A percentile compares a stretch with the other conserved stretches of the same genome.
phyloP scores from a whole-genome alignment of 805 yeast genomes.

The Candida michaelii region DNA sequence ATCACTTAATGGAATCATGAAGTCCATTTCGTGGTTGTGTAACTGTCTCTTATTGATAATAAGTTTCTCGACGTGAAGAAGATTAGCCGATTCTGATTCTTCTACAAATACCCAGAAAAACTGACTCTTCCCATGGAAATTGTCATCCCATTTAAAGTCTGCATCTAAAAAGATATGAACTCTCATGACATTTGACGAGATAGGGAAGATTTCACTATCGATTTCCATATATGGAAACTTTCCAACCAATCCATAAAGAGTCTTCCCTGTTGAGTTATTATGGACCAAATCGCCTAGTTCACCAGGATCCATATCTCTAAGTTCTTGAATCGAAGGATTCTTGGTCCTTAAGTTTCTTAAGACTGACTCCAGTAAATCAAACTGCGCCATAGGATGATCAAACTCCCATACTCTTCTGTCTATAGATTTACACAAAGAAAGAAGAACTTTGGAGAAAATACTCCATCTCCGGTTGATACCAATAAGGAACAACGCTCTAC shows the following conservation, averaged over 20 bases:
- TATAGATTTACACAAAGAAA: conserved; percentile 82
- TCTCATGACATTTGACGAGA: conserved; percentile 82
- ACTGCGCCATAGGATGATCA: conserved; percentile 87
- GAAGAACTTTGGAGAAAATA: conserved; percentile 64
- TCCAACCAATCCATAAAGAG: conserved; percentile 57
- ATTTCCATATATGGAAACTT: conserved; percentile 75
- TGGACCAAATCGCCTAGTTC: conserved; percentile 92
- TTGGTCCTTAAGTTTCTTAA: conserved; percentile 60
- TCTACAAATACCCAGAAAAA: conserved; percentile 93
- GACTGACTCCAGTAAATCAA: conserved; percentile 71
- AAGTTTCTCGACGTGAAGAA: conserved; percentile 81
- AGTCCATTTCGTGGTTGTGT: conserved; percentile 71
- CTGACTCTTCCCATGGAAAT: conserved; percentile 78
- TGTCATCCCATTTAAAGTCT: conserved; percentile 83
- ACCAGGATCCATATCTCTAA: conserved; percentile 67
- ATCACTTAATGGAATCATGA: conserved; percentile 87
- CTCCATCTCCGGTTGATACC: conserved; percentile 95
- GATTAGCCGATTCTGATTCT: conserved; percentile 69
- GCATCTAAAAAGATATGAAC: conserved; percentile 69
- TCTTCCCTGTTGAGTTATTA: conserved; percentile 70
- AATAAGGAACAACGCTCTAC: conserved; percentile 84
- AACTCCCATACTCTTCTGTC: conserved; percentile 86
- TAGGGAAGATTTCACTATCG: conserved; percentile 83
- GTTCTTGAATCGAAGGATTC: conserved; percentile 64
- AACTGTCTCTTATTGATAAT: conserved; percentile 61